Evolutionary conservation across 257 asterid genomes (phyloP), one percentile per base, ranked within the genome.

Genomic region (Schizonepeta tenuifolia): DNA sequence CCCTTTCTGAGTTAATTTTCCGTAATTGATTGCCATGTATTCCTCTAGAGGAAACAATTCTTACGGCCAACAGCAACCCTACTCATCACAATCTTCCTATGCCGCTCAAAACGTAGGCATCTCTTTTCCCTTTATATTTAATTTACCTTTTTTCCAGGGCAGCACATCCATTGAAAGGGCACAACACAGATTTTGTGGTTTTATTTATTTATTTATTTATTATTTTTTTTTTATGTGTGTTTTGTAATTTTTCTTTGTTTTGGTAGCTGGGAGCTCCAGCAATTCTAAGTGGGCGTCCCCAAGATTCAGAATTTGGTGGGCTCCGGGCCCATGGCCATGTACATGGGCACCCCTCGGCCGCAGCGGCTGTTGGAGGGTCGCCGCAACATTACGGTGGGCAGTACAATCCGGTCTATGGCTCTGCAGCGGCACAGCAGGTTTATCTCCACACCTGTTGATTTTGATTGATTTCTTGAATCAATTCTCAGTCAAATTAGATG

Each of bases 391-490:
- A 83, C 68, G 90, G 88, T 1, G 96, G 90, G 65, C 95, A 91
- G 81, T 94, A 91, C 67, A 76, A 80, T 81, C 82, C 94, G 21
- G 80, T 78, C 15, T 93, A 91, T 73, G 89, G 91, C 57, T 88
- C 97, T 9, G 51, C 91, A 6, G 81, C 83, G n/a, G 81, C 83
- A 14, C 98, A 88, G 71, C 97, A 89, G 98, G 98, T 93, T 73
- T 83, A 73, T 71, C 21, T 62, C 65, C 31, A 31, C 40, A 62
- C n/a, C 63, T 22, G 7, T 65, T 10, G 51, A 60, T 35, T 47
- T 31, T 15, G 17, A 13, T 31, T 15, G 17, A 13, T 63, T 58
- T 11, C 18, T 75, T 10, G 49, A 21, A 40, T 63, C 55, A 10
- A 35, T 41, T 43, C 41, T 53, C 50, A 28, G 5, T 31, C n/a